phyloP scores from a whole-genome alignment of 352 stramenopile genomes.

The Phytophthora colocasiae region DNA sequence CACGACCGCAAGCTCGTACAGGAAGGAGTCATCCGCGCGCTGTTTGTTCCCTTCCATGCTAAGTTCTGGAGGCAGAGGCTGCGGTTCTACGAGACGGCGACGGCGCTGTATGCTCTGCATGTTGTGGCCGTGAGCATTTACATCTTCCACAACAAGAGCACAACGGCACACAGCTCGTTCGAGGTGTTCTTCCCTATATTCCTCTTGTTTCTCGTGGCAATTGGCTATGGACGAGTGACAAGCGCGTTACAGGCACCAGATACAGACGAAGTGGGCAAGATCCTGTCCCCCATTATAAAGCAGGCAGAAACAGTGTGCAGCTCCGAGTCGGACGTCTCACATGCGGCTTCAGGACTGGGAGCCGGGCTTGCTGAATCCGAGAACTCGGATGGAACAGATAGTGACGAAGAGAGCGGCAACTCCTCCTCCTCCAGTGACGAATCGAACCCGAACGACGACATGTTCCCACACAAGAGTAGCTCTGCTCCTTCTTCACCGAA shows the following conservation, averaged over 20 bases:
- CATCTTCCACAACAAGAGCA: constrained; percentile 50
- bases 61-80: constrained; percentile 82
- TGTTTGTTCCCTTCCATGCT: constrained; percentile 78
- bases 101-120: constrained; percentile 69
- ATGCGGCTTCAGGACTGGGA: constrained; percentile 49
- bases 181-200: constrained; percentile 71
- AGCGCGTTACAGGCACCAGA: constrained; percentile 73
- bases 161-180: constrained; percentile 68
- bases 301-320: constrained; percentile 22
- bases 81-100: constrained; percentile 69
- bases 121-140: constrained; percentile 54
- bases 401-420: constrained; percentile 78
- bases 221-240: constrained; percentile 81
- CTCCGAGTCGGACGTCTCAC: constrained; percentile 33
- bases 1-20: constrained; percentile 85
- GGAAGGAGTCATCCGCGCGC: constrained; percentile 67
- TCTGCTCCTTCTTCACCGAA: constrained; percentile 37
- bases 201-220: constrained; percentile 67
- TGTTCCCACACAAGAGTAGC: constrained; percentile 43
- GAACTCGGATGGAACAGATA: constrained; percentile 81
- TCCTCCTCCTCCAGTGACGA: constrained; percentile 81
- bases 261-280: constrained; percentile 58
- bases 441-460: constrained; percentile 45
- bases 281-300: constrained; percentile 63
- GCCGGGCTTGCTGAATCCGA: constrained; percentile 76